Percentiles rank a stretch among this genome's conserved stretches.
Evolutionary conservation across 192 early-diverging fungal genomes (phyloP).

Genomic region (Gaertneriomyces semiglobifer): DNA sequence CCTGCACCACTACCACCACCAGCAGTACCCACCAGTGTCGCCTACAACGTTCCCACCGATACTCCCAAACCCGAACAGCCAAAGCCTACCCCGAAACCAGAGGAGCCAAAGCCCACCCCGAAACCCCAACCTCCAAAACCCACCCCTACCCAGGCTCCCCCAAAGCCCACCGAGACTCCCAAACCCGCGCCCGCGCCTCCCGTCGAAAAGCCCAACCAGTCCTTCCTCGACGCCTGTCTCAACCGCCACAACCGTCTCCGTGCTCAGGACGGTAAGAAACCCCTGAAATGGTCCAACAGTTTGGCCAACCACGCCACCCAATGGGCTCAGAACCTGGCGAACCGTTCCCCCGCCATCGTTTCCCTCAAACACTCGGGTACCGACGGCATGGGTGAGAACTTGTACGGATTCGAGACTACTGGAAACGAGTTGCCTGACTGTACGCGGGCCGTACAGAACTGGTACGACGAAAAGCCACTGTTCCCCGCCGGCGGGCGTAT

Average conservation of each 20-base stretch:
- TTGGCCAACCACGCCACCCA: background rate
- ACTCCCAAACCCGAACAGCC: background rate
- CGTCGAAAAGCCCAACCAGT: background rate
- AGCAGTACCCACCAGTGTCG: too few relatives aligned
- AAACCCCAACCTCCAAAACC: slow-evolving; percentile 5
- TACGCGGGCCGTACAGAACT: background rate
- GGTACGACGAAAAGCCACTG: slow-evolving; percentile 13
- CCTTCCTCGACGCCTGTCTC: slow-evolving; percentile 13
- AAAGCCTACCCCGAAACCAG: background rate
- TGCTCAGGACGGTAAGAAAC: slow-evolving; percentile 10
- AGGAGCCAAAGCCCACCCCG: background rate
- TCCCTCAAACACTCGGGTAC: background rate
- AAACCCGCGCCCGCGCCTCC: background rate
- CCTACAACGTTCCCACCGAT: background rate
- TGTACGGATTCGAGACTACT: background rate
- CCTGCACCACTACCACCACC: too few relatives aligned
- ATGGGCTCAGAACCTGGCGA: slow-evolving; percentile 13
- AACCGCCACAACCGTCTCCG: slow-evolving; percentile 17
- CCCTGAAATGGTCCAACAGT: background rate
- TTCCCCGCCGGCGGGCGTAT: slow-evolving; percentile 3
- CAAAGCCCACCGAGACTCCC: background rate
- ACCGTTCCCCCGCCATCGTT: background rate
- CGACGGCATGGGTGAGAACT: slow-evolving; percentile 14
- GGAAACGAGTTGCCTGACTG: background rate
- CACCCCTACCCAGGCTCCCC: background rate